A percentile compares a stretch with the other conserved stretches of the same genome.
phyloP scores from a whole-genome alignment of 108 stramenopile genomes.

The Epipyxis sp. region DNA sequence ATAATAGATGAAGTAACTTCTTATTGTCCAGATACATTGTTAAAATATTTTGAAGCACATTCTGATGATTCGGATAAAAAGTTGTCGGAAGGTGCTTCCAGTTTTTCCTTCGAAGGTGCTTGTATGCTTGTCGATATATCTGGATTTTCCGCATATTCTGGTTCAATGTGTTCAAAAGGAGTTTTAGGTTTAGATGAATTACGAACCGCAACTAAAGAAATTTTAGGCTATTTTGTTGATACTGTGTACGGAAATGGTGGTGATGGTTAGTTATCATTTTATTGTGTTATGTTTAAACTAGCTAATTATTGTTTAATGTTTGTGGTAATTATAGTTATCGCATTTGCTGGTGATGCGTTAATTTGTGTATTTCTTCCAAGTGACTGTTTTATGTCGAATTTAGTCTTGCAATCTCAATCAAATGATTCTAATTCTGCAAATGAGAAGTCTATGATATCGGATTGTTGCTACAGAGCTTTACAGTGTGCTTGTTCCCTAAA shows the following conservation, averaged over 20 bases:
- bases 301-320: too few relatives aligned
- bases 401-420: too few relatives aligned
- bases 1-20: too few relatives aligned
- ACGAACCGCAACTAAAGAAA: not conserved
- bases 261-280: too few relatives aligned
- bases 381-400: too few relatives aligned
- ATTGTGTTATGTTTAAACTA: too few relatives aligned
- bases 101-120: not conserved
- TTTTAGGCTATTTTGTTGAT: not conserved
- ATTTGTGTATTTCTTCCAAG: conserved; percentile 10
- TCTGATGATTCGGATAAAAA: too few relatives aligned
- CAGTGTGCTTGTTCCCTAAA: not conserved
- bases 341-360: conserved; percentile 18
- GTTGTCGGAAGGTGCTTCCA: not conserved
- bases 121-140: conserved; percentile 15
- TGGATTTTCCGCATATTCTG: conserved; percentile 10
- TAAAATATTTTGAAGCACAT: too few relatives aligned
- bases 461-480: not conserved
- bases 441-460: not conserved
- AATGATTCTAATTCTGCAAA: not conserved
- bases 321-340: too few relatives aligned
- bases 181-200: conserved; percentile 11
- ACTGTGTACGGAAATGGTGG: not conserved
- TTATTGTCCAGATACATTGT: too few relatives aligned
- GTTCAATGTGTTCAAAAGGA: not conserved